Base-by-base conservation (phyloP, 2,329 filamentous ascomycete species). In the Cadophora sp. region DNA sequence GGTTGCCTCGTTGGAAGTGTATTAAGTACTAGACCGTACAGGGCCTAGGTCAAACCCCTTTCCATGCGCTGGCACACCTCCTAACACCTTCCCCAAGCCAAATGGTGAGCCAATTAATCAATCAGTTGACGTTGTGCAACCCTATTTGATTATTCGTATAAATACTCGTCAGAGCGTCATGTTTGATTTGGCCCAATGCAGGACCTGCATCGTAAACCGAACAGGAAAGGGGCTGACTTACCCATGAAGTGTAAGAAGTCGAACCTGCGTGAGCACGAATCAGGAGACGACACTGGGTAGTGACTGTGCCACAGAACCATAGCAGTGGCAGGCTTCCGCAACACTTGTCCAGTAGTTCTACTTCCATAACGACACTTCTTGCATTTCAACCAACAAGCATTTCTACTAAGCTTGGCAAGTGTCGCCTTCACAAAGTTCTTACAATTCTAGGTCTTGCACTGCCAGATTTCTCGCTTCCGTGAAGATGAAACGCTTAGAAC, bases 241-340 rank as follows among this genome's bases (percentile, higher is more conserved):
- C 11, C 11, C 55, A 31, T 58, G 26, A 31, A 58, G 55, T 58
- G 55, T 58, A 58, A 31, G 9, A 31, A 58, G 26, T 58, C 26
- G 31, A 58, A 58, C 11, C 40, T 43, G 16, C 40, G 14, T 37
- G 8, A 12, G 34, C 7, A 37, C 34, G 8, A 37, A 37, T 37
- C 34, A 37, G 14, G 34, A 37, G 34, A 37, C 34, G 34, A 34
- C 11, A 4, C 11, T 11, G 31, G 4, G 31, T 11, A 34, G 31
- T 34, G 31, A 37, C 9, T 37, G 34, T 37, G 7, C 34, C 34
- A 37, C 34, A 37, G 34, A 2, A 4, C 3, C 34, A 8, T 37
- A 37, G 31, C 31, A 34, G 31, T 34, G 31, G 37, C 37, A 12
- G 37, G 37, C 37, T 16, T 43, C 14, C 6, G 12, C 40, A 19